Conservation (phyloP, 495 filamentous ascomycete species). For the Xylaria nigripes region DNA sequence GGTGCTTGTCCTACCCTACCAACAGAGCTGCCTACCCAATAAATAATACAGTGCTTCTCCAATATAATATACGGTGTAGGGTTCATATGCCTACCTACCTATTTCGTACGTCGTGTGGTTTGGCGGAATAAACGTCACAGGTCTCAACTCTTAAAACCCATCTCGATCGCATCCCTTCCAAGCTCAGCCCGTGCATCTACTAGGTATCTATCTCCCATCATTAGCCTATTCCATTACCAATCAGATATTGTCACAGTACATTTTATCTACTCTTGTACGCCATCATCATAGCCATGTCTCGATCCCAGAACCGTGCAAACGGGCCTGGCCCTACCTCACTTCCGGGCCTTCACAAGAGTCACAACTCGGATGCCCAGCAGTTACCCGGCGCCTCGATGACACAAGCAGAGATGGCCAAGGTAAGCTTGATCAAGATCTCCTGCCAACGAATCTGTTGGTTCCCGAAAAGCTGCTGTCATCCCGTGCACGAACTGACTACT, state of each 20-base stretch:
- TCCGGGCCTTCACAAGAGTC: background rate
- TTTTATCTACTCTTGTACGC: background rate
- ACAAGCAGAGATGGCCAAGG: slow-evolving; percentile 25
- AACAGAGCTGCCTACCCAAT: too few species aligned
- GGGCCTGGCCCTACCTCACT: slow-evolving; percentile 1
- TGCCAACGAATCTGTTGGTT: background rate
- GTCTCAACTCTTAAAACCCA: too few species aligned
- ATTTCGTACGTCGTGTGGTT: background rate
- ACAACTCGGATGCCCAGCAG: slow-evolving; percentile 1
- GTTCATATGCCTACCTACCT: too few species aligned
- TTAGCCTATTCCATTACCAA: background rate
- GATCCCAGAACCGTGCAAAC: background rate
- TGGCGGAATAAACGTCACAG: too few species aligned
- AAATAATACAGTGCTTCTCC: too few species aligned
- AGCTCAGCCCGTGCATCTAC: background rate
- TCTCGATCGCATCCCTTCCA: background rate
- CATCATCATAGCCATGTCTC: slow-evolving; percentile 2
- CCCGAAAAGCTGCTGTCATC: background rate
- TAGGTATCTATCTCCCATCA: background rate
- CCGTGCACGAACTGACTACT: slow-evolving; percentile 11
- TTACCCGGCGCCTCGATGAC: slow-evolving; percentile 9
- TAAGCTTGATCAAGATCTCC: slow-evolving; percentile 9
- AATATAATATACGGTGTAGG: too few species aligned
- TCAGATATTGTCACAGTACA: background rate
- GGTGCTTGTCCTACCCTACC: too few species aligned